A percentile compares a stretch with the other conserved stretches of the same genome.
These are phyloP conservation scores for Choiromyces venosus DNA, from an alignment of 495 filamentous ascomycete species.

Conservation along the genomic window DNA sequence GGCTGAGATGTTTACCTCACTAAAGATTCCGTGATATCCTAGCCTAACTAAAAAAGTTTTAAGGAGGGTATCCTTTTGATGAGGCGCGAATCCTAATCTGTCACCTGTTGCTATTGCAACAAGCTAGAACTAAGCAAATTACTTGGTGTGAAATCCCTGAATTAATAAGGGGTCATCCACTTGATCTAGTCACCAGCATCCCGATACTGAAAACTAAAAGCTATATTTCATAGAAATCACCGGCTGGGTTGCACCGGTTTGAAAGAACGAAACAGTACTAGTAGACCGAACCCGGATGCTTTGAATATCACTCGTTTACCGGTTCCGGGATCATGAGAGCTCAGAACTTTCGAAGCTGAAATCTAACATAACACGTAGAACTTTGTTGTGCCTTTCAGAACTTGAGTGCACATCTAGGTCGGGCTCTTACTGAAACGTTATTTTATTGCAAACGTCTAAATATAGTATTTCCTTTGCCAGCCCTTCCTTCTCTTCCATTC, in stretches of 20 bases:
- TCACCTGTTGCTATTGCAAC: no score
- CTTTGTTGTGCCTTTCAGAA: not conserved
- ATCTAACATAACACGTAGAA: not conserved
- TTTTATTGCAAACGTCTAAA: not conserved
- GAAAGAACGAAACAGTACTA: not conserved
- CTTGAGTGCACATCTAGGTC: not conserved
- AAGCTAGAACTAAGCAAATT: no score
- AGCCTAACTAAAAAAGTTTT: no score
- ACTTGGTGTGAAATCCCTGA: no score
- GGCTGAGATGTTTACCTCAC: no score
- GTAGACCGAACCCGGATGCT: not conserved
- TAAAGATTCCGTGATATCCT: no score
- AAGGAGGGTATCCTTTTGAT: no score
- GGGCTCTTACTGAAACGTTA: not conserved
- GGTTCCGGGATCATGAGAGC: not conserved
- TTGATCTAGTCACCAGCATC: no score
- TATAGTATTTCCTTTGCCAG: not conserved
- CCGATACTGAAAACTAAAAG: not conserved
- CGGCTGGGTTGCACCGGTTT: not conserved
- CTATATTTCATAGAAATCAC: not conserved
- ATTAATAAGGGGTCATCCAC: no score
- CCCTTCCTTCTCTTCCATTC: no score
- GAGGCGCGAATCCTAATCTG: no score
- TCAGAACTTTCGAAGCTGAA: not conserved
- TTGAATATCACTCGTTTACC: not conserved